A percentile compares a stretch with the other conserved stretches of the same genome.
Conservation (phyloP, 148 eudicot genomes). For the Rhododendron molle region DNA sequence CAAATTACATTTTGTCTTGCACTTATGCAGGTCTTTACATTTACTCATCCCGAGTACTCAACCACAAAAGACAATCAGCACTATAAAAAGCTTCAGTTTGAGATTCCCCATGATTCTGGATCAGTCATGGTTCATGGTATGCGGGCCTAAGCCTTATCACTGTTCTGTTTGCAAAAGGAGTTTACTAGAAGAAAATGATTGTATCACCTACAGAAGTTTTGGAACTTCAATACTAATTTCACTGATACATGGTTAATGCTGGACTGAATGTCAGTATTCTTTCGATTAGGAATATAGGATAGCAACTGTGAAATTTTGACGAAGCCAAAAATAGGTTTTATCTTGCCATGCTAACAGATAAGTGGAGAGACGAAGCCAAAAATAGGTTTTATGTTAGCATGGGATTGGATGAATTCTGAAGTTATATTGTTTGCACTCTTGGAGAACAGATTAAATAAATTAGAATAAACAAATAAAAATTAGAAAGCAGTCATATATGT, state of each 20-base stretch:
- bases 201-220: not conserved
- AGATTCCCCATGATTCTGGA: constrained; percentile 78
- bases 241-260: not conserved
- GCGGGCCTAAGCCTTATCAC: constrained; percentile 2
- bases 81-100: constrained; percentile 69
- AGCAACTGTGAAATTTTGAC: not conserved
- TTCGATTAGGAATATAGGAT: not conserved
- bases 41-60: constrained; percentile 74
- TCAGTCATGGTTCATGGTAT: constrained; percentile 90
- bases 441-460: not conserved
- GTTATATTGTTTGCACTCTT: not conserved
- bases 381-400: not conserved
- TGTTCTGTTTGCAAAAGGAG: not conserved
- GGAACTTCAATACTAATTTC: not conserved
- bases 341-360: not conserved
- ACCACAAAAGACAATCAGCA: constrained; percentile 59
- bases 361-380: not conserved
- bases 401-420: not conserved
- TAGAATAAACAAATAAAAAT: not conserved
- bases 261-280: not conserved
- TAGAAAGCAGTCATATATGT: not conserved
- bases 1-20: not conserved
- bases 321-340: not conserved
- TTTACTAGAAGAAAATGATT: not conserved
- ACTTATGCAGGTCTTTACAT: constrained; percentile 71